phyloP scores from a whole-genome alignment of 2,329 filamentous ascomycete species.

The Fusarium irregulare region DNA sequence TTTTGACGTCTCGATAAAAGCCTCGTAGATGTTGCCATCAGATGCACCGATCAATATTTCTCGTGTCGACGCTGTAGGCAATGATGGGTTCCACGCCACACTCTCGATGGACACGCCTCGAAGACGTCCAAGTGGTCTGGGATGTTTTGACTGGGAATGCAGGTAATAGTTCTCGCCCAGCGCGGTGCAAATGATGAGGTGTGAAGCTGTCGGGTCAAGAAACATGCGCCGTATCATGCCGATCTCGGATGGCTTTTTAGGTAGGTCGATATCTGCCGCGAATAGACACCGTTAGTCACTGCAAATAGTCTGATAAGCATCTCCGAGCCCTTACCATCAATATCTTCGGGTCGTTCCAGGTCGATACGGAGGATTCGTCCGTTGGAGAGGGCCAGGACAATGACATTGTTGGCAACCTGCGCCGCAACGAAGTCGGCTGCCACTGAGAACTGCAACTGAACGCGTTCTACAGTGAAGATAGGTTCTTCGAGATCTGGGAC shows the following conservation, averaged over 20 bases:
- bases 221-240: conserved; percentile 96
- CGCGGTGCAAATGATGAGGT: conserved; percentile 90
- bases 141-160: conserved; percentile 91
- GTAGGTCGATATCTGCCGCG: conserved; percentile 87
- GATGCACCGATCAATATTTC: conserved; percentile 92
- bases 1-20: conserved; percentile 91
- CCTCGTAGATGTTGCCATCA: conserved; percentile 96
- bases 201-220: conserved; percentile 94
- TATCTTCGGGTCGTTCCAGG: conserved; percentile 91
- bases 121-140: conserved; percentile 82
- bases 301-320: neutral
- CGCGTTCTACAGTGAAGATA: conserved; percentile 94
- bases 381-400: conserved; percentile 91
- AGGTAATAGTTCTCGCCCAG: conserved; percentile 98
- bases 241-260: conserved; percentile 89
- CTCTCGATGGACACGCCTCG: conserved; percentile 90
- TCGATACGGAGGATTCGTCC: conserved; percentile 95
- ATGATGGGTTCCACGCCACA: conserved; percentile 92
- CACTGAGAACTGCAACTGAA: conserved; percentile 93
- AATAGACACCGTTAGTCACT: conserved; percentile 19
- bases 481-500: conserved; percentile 73
- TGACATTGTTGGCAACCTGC: conserved; percentile 96
- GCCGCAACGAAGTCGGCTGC: conserved; percentile 96
- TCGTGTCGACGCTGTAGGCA: conserved; percentile 91
- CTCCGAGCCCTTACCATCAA: conserved; percentile 73